These are phyloP conservation scores for Fusarium pseudoanthophilum DNA, from an alignment of 2,329 filamentous ascomycete species.

Conservation along the genomic window DNA sequence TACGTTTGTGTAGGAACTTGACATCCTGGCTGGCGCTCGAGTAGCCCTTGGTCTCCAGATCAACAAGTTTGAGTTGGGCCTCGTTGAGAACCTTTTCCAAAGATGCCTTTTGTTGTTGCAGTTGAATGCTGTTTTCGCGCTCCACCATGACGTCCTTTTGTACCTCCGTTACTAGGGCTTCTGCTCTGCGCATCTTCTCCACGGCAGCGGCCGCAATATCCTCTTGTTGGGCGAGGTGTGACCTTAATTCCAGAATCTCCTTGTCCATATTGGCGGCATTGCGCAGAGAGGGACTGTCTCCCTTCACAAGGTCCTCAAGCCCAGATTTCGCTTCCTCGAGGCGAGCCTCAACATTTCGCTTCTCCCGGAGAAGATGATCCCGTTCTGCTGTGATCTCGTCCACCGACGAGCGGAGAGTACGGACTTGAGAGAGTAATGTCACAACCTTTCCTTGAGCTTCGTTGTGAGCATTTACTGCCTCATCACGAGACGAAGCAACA, in stretches of 20 bases:
- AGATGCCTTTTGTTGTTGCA: constrained; percentile 89
- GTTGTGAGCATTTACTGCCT: constrained; percentile 91
- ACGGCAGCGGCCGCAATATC: constrained; percentile 91
- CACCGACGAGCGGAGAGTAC: constrained; percentile 81
- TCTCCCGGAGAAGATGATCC: constrained; percentile 86
- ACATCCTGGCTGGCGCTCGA: constrained; percentile 95
- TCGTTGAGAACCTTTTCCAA: constrained; percentile 93
- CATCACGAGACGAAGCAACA: constrained; percentile 89
- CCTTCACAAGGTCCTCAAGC: constrained; percentile 86
- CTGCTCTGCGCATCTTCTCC: constrained; percentile 95
- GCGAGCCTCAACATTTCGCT: constrained; percentile 86
- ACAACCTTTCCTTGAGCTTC: constrained; percentile 96
- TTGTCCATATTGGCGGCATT: constrained; percentile 90
- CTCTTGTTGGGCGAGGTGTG: constrained; percentile 88
- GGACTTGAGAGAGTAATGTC: constrained; percentile 87
- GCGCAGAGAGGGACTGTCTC: constrained; percentile 87
- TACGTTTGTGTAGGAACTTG: constrained; percentile 90
- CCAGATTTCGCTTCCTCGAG: constrained; percentile 88
- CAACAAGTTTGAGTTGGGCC: constrained; percentile 87
- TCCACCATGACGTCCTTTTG: constrained; percentile 92
- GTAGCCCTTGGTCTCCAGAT: constrained; percentile 97
- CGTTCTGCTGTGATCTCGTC: constrained; percentile 89
- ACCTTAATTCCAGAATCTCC: constrained; percentile 89
- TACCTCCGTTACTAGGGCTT: constrained; percentile 86
- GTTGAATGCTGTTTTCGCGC: constrained; percentile 80